Base-by-base conservation (phyloP, 2,329 filamentous ascomycete species). In the Fusarium acutatum region DNA sequence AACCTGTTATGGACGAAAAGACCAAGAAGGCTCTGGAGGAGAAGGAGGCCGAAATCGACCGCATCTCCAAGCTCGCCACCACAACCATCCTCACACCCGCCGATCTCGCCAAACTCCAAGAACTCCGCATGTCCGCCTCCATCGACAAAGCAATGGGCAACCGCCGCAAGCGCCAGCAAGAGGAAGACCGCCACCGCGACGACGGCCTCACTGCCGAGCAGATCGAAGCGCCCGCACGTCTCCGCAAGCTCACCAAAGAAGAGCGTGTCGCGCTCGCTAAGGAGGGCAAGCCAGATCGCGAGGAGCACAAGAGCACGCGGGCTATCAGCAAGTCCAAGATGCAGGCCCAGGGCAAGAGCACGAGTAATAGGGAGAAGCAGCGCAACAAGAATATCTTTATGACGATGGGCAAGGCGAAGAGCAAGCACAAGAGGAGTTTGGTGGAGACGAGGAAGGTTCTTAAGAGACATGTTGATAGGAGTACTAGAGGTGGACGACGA, bases 381-480 rank as follows among this genome's bases (percentile, higher is more conserved):
- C 88, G 96, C 76, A 94, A 94, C 88, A 99, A 99, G 93, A 99
- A 99, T 83, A 97, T 99, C 84, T 82, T 99, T 78, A 99, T 99
- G 96, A 98, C 96, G 43, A 84, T 99, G 68, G 94, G 96, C 67
- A 98, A 99, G 87, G 96, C 96, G 17, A 97, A 96, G 88, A 90
- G 89, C 75, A 99, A 98, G 88, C 93, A 96, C 80, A 98, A 98
- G 91, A 89, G 95, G 79, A 97, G 94, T 89, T 85, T 99, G 82
- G 90, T 94, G 18, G 92, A 98, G 84, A 95, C 94, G 73, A 90
- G 90, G 79, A 94, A 92, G 84, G 90, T 95, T 40, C 83, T 98
- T 74, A 92, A 90, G 81, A 93, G 91, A 6, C 96, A 98, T 83
- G 88, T 96, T 34, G 91, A 95, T 64, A 89, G 95, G 81, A 91